These are phyloP conservation scores for Metarhizium album DNA, from an alignment of 2,329 filamentous ascomycete genomes.

Conservation along the genomic window DNA sequence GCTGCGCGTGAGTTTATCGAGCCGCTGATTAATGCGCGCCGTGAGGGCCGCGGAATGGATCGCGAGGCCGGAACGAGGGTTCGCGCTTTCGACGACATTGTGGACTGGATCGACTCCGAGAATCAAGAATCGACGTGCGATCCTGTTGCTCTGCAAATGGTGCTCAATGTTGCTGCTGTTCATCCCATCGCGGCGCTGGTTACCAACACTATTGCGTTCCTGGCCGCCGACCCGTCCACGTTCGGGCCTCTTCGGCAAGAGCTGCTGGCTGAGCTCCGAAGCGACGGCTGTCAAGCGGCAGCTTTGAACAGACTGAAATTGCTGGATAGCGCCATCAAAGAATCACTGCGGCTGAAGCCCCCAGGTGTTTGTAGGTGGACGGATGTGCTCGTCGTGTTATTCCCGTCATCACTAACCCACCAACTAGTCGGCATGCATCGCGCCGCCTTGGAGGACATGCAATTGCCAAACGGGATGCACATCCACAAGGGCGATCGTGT, in stretches of 20 bases:
- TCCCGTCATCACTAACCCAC: not conserved
- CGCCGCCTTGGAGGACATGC: conserved; percentile 6
- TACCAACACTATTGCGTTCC: conserved; percentile 6
- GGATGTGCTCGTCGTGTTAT: too few species aligned
- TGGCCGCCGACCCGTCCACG: conserved; percentile 4
- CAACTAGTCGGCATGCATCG: conserved; percentile 8
- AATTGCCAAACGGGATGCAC: conserved; percentile 2
- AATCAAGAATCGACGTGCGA: conserved; percentile 7
- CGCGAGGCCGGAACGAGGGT: not conserved
- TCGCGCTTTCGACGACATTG: conserved; percentile 6
- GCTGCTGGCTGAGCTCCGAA: conserved; percentile 2
- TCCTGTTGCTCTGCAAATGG: conserved; percentile 9
- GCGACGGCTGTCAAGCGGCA: conserved; percentile 4
- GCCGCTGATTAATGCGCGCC: conserved; percentile 6
- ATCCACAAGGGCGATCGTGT: conserved; percentile 7
- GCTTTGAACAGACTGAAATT: conserved; percentile 7
- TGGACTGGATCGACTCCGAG: conserved; percentile 9
- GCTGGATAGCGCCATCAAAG: conserved; percentile 8
- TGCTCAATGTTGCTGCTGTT: conserved; percentile 8
- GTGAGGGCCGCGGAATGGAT: conserved; percentile 2
- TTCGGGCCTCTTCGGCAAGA: conserved; percentile 5
- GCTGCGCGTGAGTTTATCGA: conserved; percentile 8
- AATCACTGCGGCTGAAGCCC: conserved; percentile 7
- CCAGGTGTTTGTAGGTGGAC: conserved; percentile 6
- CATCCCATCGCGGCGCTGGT: conserved; percentile 7